Evolutionary conservation across 1,284 basidiomycete genomes (phyloP), one percentile per base, ranked within the genome.

Genomic region (Irpex sp.): DNA sequence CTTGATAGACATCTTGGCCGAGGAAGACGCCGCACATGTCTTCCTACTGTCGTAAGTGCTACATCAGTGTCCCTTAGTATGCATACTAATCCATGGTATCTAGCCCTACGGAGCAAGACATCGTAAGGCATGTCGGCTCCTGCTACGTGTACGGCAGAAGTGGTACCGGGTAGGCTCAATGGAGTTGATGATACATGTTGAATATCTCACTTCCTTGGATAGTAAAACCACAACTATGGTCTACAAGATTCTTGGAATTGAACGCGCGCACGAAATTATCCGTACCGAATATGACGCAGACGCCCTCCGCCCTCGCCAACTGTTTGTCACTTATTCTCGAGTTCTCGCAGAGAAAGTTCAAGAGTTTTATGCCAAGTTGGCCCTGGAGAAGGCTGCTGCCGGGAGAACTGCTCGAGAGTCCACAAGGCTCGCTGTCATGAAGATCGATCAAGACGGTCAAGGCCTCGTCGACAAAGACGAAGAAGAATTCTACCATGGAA

Each of bases 171-270:
- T 60, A 67, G 6, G 38, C 44, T 13, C 4, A 44, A 3, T 6
- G 6, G 43, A 13, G 4, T 49, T 13, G 45, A 13, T 49, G 32
- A 32, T 32, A 32, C 24, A 22, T 45, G 13, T 18, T 18, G 15
- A 27, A 32, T 66, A 3, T 58, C 18, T 68, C n/a, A 32, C 32
- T 32, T 22, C n/a, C n/a, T 20, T 24, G 1, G 66, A 54, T 74
- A 93, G 92, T 4, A 94, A 94, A 86, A 94, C 92, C 0, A 93
- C 92, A 0, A 92, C 91, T 0, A 92, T 94, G 87, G 80, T 93
- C 0, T 92, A 90, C 83, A 93, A 92, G 80, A 94, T 94, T 86
- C 81, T 94, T 4, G 86, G 88, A 4, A 87, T 93, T 6, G 90
- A 94, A 74, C 82, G 86, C 9, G 82, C 85, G 1, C 89, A 85